phyloP scores from a whole-genome alignment of 2,329 filamentous ascomycete species.

The Colletotrichum agaves region DNA sequence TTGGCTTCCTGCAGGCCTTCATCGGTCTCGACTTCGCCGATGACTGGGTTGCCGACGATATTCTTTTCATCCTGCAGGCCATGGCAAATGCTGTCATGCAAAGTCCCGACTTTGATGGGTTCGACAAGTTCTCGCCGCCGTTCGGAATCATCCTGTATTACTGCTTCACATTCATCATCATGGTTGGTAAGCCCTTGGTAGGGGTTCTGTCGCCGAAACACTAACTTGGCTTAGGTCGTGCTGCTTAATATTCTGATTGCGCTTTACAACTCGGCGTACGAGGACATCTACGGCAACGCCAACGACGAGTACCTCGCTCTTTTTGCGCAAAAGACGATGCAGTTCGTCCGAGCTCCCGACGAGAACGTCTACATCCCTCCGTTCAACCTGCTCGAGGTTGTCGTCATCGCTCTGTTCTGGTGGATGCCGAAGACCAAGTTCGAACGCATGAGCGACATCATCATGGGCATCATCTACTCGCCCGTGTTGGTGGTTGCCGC shows the following conservation, averaged over 20 bases:
- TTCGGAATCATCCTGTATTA: constrained; percentile 98
- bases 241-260: constrained; percentile 97
- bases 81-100: constrained; percentile 95
- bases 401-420: constrained; percentile 85
- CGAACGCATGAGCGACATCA: constrained; percentile 83
- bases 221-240: constrained; percentile 59
- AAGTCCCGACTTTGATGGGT: constrained; percentile 87
- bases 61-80: constrained; percentile 78
- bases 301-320: constrained; percentile 95
- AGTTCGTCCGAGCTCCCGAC: constrained; percentile 95
- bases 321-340: constrained; percentile 94
- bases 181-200: constrained; percentile 67
- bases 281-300: constrained; percentile 92
- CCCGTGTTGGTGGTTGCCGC: constrained; percentile 85
- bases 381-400: constrained; percentile 91
- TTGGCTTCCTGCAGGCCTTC: constrained; percentile 93
- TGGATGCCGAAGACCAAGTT: constrained; percentile 84
- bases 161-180: constrained; percentile 96
- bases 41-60: constrained; percentile 74
- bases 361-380: constrained; percentile 98
- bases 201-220: rapidly evolving
- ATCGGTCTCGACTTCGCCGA: constrained; percentile 90
- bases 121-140: constrained; percentile 90
- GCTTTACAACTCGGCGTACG: constrained; percentile 95
- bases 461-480: constrained; percentile 88